These are phyloP conservation scores for Eragrostis curvula DNA, from an alignment of 176 grass and related monocot species.

Conservation along the genomic window DNA sequence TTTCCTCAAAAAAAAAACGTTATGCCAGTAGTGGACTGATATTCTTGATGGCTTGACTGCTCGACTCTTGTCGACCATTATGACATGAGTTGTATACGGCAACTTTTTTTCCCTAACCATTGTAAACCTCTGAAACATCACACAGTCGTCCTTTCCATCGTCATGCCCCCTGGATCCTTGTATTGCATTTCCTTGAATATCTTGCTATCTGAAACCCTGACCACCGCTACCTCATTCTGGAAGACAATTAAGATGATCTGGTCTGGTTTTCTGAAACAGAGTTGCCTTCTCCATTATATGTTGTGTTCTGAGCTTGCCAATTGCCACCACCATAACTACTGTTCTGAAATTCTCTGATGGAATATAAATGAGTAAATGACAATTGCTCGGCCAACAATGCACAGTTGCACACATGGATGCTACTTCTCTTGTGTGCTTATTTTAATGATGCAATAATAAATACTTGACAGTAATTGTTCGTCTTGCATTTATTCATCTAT, in stretches of 20 bases:
- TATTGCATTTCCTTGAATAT: not conserved
- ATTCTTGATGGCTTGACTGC: not conserved
- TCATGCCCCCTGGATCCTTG: not conserved
- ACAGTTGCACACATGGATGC: too few relatives aligned
- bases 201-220: not conserved
- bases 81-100: not conserved
- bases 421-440: not conserved
- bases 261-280: not conserved
- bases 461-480: not conserved
- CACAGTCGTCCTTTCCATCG: not conserved
- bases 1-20: too few relatives aligned
- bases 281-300: not conserved
- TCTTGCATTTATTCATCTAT: not conserved
- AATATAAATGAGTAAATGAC: not conserved
- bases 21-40: not conserved
- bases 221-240: not conserved
- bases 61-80: not conserved
- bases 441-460: not conserved
- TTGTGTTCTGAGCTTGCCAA: not conserved
- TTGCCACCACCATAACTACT: not conserved
- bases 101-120: constrained; percentile 7
- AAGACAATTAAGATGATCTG: not conserved
- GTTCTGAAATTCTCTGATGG: not conserved
- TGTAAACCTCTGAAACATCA: constrained; percentile 31
- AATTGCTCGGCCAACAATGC: not conserved